Conservation (phyloP, 1,284 basidiomycete species). For the Sanghuangporus baumii region DNA sequence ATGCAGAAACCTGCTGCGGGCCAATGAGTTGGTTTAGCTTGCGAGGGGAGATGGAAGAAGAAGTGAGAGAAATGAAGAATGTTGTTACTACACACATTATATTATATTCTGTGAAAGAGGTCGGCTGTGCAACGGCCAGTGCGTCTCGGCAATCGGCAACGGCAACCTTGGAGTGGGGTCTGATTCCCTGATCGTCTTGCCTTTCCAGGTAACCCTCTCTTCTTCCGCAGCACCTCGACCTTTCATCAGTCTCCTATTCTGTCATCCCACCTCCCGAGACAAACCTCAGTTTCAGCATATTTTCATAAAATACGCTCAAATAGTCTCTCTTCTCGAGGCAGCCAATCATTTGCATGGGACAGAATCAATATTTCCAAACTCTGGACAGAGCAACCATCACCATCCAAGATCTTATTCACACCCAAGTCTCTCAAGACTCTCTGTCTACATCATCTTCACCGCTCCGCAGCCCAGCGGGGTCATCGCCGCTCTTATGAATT, state of each 20-base stretch:
- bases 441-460: not conserved
- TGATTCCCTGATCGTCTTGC: not conserved
- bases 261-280: not conserved
- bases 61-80: not conserved
- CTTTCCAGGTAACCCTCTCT: not conserved
- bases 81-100: not conserved
- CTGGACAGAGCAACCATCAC: not conserved
- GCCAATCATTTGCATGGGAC: not conserved
- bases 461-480: not conserved
- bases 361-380: not conserved
- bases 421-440: not conserved
- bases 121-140: not conserved
- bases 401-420: not conserved
- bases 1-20: slow-evolving; percentile 13
- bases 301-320: not conserved
- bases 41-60: not conserved
- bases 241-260: not conserved
- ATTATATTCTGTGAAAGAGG: not conserved
- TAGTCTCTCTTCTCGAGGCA: not conserved
- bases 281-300: not conserved
- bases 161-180: not conserved
- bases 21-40: not conserved
- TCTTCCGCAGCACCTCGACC: not conserved
- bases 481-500: slow-evolving; percentile 2
- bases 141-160: not conserved